Conservation (phyloP, 495 filamentous ascomycete species). For the Bathelium albidoporum region DNA sequence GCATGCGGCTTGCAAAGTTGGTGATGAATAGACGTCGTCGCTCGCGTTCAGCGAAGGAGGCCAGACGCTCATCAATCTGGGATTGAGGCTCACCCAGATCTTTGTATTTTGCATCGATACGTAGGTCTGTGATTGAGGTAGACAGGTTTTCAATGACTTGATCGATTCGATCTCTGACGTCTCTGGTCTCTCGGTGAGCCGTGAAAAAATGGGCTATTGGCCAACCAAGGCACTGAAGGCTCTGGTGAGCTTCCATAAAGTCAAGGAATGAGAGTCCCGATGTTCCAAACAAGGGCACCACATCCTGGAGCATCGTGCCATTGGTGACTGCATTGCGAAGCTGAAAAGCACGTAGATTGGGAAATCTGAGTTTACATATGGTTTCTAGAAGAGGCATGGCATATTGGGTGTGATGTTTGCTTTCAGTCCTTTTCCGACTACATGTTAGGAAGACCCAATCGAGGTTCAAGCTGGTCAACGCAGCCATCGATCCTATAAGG, state of each 20-base stretch:
- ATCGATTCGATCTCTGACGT: conserved; percentile 10
- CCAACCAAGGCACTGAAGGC: conserved; percentile 27
- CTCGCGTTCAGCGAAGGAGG: conserved; percentile 6
- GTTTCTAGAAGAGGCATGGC: conserved; percentile 1
- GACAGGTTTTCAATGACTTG: conserved; percentile 22
- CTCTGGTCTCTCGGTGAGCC: neutral
- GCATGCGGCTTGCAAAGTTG: conserved; percentile 26
- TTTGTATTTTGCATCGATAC: conserved; percentile 22
- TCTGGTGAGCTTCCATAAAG: conserved; percentile 28
- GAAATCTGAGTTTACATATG: conserved; percentile 19
- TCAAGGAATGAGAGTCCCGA: conserved; percentile 14
- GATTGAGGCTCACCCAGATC: conserved; percentile 18
- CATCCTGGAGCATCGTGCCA: conserved; percentile 12
- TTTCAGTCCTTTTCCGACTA: neutral
- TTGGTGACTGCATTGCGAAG: conserved; percentile 23
- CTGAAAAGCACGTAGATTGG: conserved; percentile 25
- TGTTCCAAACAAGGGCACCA: conserved; percentile 22
- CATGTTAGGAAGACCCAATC: conserved; percentile 23
- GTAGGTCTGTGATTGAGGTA: conserved; percentile 20
- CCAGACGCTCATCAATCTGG: conserved; percentile 6
- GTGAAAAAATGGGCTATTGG: conserved; percentile 29
- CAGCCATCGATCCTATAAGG: conserved; percentile 11
- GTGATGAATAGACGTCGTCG: conserved; percentile 25
- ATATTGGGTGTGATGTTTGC: conserved; percentile 7
- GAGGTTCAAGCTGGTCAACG: conserved; percentile 23